These are phyloP conservation scores for Juncus effusus DNA, from an alignment of 176 grass and related monocot species.

Conservation along the genomic window DNA sequence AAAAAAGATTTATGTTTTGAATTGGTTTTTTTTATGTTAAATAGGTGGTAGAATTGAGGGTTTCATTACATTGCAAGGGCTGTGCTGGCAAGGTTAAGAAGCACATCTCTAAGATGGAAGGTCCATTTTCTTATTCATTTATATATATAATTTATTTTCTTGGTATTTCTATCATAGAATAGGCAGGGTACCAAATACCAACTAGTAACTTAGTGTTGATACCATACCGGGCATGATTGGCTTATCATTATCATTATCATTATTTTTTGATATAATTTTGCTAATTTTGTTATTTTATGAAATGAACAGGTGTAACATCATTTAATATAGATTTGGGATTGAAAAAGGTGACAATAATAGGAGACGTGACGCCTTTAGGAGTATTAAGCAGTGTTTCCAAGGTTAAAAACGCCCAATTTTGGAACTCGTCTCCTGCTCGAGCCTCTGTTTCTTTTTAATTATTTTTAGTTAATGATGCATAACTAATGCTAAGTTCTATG, in stretches of 20 bases:
- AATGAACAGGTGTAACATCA: slow-evolving; percentile 54
- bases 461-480: background rate
- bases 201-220: background rate
- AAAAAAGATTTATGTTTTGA: background rate
- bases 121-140: slow-evolving; percentile 16
- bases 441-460: slow-evolving; percentile 42
- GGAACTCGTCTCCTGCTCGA: slow-evolving; percentile 37
- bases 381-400: slow-evolving; percentile 86
- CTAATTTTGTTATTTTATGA: background rate
- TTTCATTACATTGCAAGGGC: slow-evolving; percentile 88
- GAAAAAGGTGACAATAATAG: slow-evolving; percentile 89
- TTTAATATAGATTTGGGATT: slow-evolving; percentile 71
- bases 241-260: background rate
- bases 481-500: too few species aligned
- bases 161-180: background rate
- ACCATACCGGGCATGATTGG: background rate
- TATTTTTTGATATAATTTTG: background rate
- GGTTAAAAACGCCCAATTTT: slow-evolving; percentile 82
- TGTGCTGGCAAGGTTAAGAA: slow-evolving; percentile 85
- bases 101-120: slow-evolving; percentile 87
- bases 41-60: slow-evolving; percentile 58
- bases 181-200: background rate
- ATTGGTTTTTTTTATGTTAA: slow-evolving; percentile 6
- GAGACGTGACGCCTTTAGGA: slow-evolving; percentile 73
- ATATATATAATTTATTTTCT: background rate